Base-by-base conservation (phyloP, 768 basidiomycete species). In the Sarcomyxa edulis region DNA sequence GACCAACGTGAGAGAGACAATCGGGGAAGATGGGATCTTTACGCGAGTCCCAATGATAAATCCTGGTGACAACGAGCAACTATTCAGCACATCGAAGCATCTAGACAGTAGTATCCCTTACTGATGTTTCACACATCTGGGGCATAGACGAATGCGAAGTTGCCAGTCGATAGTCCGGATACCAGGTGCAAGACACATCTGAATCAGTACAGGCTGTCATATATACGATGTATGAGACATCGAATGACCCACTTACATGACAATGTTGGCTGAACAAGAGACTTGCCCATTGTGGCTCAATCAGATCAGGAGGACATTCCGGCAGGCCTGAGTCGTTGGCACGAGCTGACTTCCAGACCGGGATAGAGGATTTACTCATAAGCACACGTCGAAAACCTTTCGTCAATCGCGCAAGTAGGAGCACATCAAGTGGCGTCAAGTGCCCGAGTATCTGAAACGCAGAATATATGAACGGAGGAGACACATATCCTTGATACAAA, bases 181-280 rank as follows among this genome's bases (percentile, higher is more conserved):
- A 23, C 45, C 45, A 16, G 47, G 46, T 11, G 56, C 54, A 5
- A 55, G 46, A 45, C 69, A 70, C 28, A 60, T 55, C 69, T 70
- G 42, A 16, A 16, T n/a, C n/a, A 15, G 30, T 5, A 26, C 20
- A 9, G 32, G 15, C 20, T 18, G 27, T 21, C 26, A 25, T 27
- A 37, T n/a, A n/a, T n/a, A n/a, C n/a, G n/a, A n/a, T n/a, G n/a
- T n/a, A n/a, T n/a, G n/a, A n/a, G n/a, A n/a, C n/a, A n/a, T n/a
- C n/a, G n/a, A n/a, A n/a, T n/a, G n/a, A n/a, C n/a, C n/a, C 14
- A 15, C 10, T 19, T 15, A 46, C 78, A 55, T 76, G 68, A 42
- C 77, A 80, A 48, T 68, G 64, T 3, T 65, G 67, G 38, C 68
- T 70, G 42, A 74, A 80, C 9, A 59, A 62, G 23, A 80, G 64